Base-by-base conservation (phyloP, 1,284 basidiomycete genomes). In the Marasmius oreades region DNA sequence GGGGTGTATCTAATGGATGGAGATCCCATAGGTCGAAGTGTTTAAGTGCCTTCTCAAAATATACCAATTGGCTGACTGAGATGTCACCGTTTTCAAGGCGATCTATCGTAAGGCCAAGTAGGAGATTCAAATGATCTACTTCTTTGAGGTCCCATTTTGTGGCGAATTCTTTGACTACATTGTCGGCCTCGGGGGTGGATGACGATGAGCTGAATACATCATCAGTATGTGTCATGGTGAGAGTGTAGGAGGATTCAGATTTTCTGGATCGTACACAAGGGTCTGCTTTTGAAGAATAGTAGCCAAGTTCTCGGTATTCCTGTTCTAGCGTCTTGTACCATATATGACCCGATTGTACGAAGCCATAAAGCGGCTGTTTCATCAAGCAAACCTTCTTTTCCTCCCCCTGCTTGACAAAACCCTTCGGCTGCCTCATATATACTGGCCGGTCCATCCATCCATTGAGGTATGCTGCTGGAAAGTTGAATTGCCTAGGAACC, bases 261-360 rank as follows among this genome's bases (percentile, higher is more conserved):
- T 52, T 23, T 0, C 53, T 23, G 2, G 48, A 36, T 37, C 59
- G 24, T 26, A 60, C 39, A 44, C 59, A 60, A 18, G 59, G 59
- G 44, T 60, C 56, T 0, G 59, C 55, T 1, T 22, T 34, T 26
- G 22, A 57, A 31, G 56, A 53, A 2, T 44, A 26, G 50, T 57
- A 60, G 7, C 59, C 50, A 1, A 60, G 51, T 22, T 55, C 50
- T 5, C 45, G 37, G 37, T 39, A 60, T 2, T 55, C 56, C 3
- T 51, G 6, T 10, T 44, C 51, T 1, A 60, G 53, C 0, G 51
- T 42, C 23, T 56, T 55, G 43, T 58, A 60, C 56, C 59, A 60
- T n/a, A 60, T 58, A 44, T 60, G 59, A 18, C 59, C 53, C 0
- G 59, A 56, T 45, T 60, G 59, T 1, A 55, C 34, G 5, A 55